Evolutionary conservation across 192 early-diverging fungal genomes (phyloP).

Genomic region (Polychytrium aggregatum): DNA sequence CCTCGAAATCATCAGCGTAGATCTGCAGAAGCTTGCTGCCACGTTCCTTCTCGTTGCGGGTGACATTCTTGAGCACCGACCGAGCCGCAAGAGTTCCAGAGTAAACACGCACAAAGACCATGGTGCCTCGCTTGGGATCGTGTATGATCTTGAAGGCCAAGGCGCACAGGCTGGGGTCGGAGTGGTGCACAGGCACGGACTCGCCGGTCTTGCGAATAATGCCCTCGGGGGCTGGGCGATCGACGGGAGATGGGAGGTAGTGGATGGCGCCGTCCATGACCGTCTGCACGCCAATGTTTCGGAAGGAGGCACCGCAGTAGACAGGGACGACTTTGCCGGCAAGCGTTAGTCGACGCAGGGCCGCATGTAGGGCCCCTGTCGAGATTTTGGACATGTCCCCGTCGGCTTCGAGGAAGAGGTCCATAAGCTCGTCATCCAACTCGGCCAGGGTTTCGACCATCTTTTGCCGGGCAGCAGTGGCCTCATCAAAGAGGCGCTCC

Average conservation of each 20-base stretch:
- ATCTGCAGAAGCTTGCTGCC: slow-evolving; percentile 76
- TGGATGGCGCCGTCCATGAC: slow-evolving; percentile 78
- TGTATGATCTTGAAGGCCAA: slow-evolving; percentile 91
- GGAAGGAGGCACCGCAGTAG: slow-evolving; percentile 75
- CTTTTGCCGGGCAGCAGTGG: slow-evolving; percentile 43
- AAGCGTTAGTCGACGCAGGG: slow-evolving; percentile 63
- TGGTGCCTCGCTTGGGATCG: slow-evolving; percentile 71
- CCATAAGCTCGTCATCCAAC: slow-evolving; percentile 72
- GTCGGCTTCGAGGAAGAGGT: slow-evolving; percentile 63
- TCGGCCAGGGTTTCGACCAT: slow-evolving; percentile 78
- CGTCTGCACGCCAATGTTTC: slow-evolving; percentile 87
- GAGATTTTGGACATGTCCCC: slow-evolving; percentile 63
- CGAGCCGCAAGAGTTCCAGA: slow-evolving; percentile 46
- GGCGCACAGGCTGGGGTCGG: slow-evolving; percentile 41
- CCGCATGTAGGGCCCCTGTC: slow-evolving; percentile 42
- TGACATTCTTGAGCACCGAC: slow-evolving; percentile 17
- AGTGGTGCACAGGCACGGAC: slow-evolving; percentile 1
- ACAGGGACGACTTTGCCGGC: slow-evolving; percentile 66
- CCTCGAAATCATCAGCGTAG: slow-evolving; percentile 84
- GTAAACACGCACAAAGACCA: slow-evolving; percentile 88
- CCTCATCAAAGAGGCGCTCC: slow-evolving; percentile 5
- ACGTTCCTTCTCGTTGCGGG: slow-evolving; percentile 55
- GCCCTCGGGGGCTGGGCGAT: slow-evolving; percentile 42
- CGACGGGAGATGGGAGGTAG: slow-evolving; percentile 73
- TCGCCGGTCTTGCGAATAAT: slow-evolving; percentile 12